Evolutionary conservation across 2,329 filamentous ascomycete species (phyloP).

Genomic region (Didymella lethalis): DNA sequence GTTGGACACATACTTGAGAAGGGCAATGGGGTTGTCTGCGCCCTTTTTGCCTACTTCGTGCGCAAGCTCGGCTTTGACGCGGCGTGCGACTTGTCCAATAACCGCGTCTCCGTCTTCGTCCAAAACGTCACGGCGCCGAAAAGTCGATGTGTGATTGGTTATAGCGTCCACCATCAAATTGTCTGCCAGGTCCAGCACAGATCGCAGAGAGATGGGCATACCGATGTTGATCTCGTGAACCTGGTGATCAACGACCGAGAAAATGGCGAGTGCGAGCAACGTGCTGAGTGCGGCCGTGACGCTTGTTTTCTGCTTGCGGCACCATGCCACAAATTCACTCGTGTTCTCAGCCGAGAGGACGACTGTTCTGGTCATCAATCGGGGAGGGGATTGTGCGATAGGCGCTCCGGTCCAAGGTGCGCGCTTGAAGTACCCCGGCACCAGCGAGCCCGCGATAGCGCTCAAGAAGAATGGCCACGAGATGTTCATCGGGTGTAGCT

Average conservation of each 20-base stretch:
- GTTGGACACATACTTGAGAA: constrained; percentile 54
- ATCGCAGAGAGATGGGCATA: constrained; percentile 51
- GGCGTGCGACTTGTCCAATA: constrained; percentile 29
- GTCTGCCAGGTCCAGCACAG: constrained; percentile 40
- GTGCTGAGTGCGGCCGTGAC: constrained; percentile 54
- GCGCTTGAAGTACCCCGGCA: constrained; percentile 21
- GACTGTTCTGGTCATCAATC: constrained; percentile 32
- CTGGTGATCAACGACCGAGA: constrained; percentile 45
- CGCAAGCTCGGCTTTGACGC: constrained; percentile 26
- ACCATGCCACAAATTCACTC: constrained; percentile 40
- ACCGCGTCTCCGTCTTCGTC: background rate
- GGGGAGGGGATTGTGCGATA: background rate
- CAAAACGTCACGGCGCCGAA: background rate
- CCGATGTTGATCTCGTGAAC: constrained; percentile 41
- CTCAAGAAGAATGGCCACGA: constrained; percentile 48
- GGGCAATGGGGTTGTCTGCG: constrained; percentile 45
- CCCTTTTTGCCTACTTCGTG: constrained; percentile 30
- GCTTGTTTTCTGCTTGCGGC: constrained; percentile 51
- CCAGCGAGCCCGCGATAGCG: constrained; percentile 44
- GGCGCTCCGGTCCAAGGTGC: constrained; percentile 2
- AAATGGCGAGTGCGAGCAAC: constrained; percentile 46
- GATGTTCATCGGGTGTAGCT: constrained; percentile 51
- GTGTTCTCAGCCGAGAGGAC: constrained; percentile 45
- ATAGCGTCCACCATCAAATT: constrained; percentile 45
- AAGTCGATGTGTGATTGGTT: background rate